phyloP scores from a whole-genome alignment of 2,329 filamentous ascomycete species.

The Botrytis fabae region DNA sequence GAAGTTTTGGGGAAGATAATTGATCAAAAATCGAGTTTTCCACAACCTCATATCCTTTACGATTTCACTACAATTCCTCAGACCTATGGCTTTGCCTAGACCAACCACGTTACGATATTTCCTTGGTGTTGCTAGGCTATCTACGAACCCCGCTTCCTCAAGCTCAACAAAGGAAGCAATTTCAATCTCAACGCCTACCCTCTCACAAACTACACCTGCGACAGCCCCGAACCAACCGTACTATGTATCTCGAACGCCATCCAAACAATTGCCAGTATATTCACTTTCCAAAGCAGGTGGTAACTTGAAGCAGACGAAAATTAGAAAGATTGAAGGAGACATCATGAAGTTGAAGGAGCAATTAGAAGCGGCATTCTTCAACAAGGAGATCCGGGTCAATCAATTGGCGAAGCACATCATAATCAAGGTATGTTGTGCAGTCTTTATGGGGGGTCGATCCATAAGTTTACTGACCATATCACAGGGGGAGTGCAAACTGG shows the following conservation, averaged over 20 bases:
- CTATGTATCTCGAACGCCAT: slow-evolving; percentile 68
- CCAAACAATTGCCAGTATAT: slow-evolving; percentile 76
- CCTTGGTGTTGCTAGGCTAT: slow-evolving; percentile 30
- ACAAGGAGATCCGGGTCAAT: slow-evolving; percentile 50
- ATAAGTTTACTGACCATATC: slow-evolving; percentile 1
- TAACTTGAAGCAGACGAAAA: slow-evolving; percentile 69
- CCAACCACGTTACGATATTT: slow-evolving; percentile 36
- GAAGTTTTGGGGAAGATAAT: slow-evolving; percentile 13
- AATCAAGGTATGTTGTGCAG: slow-evolving; percentile 59
- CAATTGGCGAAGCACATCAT: slow-evolving; percentile 69
- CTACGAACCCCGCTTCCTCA: slow-evolving; percentile 22
- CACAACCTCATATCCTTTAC: slow-evolving; percentile 23
- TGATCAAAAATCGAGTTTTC: neutral
- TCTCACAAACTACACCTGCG: slow-evolving; percentile 14
- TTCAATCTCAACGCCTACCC: slow-evolving; percentile 18
- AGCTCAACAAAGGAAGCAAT: slow-evolving; percentile 13
- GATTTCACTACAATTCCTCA: slow-evolving; percentile 39
- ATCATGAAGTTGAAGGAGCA: slow-evolving; percentile 62
- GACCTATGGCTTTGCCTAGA: slow-evolving; percentile 39
- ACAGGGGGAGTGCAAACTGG: slow-evolving; percentile 52
- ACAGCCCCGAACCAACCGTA: slow-evolving; percentile 32
- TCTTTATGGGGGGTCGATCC: neutral
- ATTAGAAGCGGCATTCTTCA: slow-evolving; percentile 57
- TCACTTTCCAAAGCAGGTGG: slow-evolving; percentile 70
- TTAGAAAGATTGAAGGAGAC: slow-evolving; percentile 81